These are phyloP conservation scores for Ceratocystis colombiana DNA, from an alignment of 2,329 filamentous ascomycete species.

Conservation along the genomic window DNA sequence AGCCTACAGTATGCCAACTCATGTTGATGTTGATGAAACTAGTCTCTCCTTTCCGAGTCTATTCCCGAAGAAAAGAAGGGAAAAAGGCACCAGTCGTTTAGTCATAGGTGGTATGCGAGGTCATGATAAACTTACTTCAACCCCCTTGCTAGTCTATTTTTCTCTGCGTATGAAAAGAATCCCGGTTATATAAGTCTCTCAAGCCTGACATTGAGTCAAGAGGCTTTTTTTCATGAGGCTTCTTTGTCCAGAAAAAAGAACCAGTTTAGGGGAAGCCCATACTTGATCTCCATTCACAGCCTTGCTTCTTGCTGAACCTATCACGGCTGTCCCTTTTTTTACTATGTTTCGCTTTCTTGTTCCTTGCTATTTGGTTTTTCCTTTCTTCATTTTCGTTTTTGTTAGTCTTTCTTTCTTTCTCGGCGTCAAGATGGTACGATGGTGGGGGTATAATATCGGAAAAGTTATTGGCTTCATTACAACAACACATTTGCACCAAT, in stretches of 20 bases:
- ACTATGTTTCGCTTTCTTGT: neutral
- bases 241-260: neutral
- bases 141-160: neutral
- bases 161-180: neutral
- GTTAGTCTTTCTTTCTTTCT: slow-evolving; percentile 12
- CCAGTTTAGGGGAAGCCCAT: neutral
- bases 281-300: neutral
- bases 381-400: slow-evolving; percentile 13
- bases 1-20: neutral
- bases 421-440: slow-evolving; percentile 13
- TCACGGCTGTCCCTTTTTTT: neutral
- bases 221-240: neutral
- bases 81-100: neutral
- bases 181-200: neutral
- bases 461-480: slow-evolving; percentile 16
- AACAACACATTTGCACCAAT: neutral
- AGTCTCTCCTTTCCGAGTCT: neutral
- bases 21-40: slow-evolving; percentile 1
- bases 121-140: neutral
- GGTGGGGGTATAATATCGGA: slow-evolving; percentile 14
- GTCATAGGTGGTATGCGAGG: neutral
- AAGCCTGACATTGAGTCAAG: neutral
- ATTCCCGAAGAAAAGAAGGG: neutral
- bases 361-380: slow-evolving; percentile 16
- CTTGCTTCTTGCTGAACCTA: neutral